A percentile compares a stretch with the other conserved stretches of the same genome.
These are phyloP conservation scores for Chrysanthemum makinoi DNA, from an alignment of 129 eudicot genomes.

Conservation along the genomic window DNA sequence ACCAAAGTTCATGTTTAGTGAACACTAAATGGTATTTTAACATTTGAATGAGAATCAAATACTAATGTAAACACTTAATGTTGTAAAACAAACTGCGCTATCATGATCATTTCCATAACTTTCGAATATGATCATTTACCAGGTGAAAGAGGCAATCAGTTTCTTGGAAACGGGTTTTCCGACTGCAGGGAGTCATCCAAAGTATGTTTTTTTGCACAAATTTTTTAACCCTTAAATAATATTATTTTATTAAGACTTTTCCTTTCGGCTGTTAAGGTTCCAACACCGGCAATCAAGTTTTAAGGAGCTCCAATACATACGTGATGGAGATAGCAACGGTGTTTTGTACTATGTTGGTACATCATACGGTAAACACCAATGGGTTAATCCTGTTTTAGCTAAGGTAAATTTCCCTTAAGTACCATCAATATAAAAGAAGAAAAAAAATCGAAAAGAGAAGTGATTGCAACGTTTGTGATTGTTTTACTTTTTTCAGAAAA, in stretches of 20 bases:
- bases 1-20: too few relatives aligned
- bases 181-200: conserved; percentile 41
- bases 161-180: conserved; percentile 56
- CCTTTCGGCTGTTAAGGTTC: conserved; percentile 40
- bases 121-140: conserved; percentile 21
- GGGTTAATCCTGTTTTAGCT: conserved; percentile 89
- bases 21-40: too few relatives aligned
- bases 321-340: conserved; percentile 96
- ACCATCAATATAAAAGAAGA: not conserved
- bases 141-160: conserved; percentile 84
- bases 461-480: not conserved
- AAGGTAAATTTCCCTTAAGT: conserved; percentile 42
- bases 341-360: conserved; percentile 78
- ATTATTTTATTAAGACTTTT: not conserved
- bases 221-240: not conserved
- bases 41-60: too few relatives aligned
- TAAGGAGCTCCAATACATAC: conserved; percentile 90
- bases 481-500: conserved; percentile 43
- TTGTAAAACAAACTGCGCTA: too few relatives aligned
- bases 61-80: too few relatives aligned
- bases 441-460: not conserved
- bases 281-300: conserved; percentile 90
- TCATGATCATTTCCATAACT: not conserved
- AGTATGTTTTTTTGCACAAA: conserved; percentile 41
- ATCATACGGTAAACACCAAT: conserved; percentile 88